Percentiles rank a stretch among this genome's conserved stretches.
These are phyloP conservation scores for Backusella australiensis DNA, from an alignment of 192 early-diverging fungal genomes.

Conservation along the genomic window DNA sequence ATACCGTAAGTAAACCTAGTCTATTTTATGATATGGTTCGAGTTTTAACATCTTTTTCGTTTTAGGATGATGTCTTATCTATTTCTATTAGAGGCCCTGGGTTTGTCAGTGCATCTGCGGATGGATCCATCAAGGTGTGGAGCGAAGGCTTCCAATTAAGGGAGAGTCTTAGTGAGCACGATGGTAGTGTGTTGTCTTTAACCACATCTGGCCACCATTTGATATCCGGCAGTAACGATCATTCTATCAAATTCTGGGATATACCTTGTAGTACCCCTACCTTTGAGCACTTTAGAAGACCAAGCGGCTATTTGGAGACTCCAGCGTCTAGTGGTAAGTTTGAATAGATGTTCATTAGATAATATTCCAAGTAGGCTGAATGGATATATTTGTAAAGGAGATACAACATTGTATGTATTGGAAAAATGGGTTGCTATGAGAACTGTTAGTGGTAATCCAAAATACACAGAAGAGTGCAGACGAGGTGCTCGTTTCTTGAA, in stretches of 20 bases:
- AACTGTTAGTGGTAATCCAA: slow-evolving; percentile 65
- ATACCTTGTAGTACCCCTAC: slow-evolving; percentile 24
- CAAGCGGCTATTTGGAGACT: neutral
- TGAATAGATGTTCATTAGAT: neutral
- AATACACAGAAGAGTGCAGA: slow-evolving; percentile 69
- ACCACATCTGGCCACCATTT: slow-evolving; percentile 46
- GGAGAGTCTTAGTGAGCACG: slow-evolving; percentile 49
- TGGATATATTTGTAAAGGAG: slow-evolving; percentile 10
- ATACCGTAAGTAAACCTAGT: slow-evolving; percentile 36
- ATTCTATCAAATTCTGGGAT: slow-evolving; percentile 60
- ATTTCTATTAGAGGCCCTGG: slow-evolving; percentile 42
- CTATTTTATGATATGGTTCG: neutral
- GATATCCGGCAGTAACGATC: slow-evolving; percentile 62
- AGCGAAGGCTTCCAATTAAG: slow-evolving; percentile 55
- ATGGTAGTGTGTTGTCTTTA: slow-evolving; percentile 59
- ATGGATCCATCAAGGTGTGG: slow-evolving; percentile 70
- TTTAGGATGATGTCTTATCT: slow-evolving; percentile 57
- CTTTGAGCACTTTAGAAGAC: slow-evolving; percentile 20
- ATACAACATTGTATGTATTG: slow-evolving; percentile 58
- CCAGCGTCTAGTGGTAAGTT: slow-evolving; percentile 16
- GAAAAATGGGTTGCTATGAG: slow-evolving; percentile 68
- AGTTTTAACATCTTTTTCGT: neutral
- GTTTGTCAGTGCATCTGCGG: slow-evolving; percentile 64
- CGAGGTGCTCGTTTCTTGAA: slow-evolving; percentile 72
- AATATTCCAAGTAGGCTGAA: neutral